Base-by-base conservation (phyloP, 2,329 filamentous ascomycete species). In the Pyricularia sp. region DNA sequence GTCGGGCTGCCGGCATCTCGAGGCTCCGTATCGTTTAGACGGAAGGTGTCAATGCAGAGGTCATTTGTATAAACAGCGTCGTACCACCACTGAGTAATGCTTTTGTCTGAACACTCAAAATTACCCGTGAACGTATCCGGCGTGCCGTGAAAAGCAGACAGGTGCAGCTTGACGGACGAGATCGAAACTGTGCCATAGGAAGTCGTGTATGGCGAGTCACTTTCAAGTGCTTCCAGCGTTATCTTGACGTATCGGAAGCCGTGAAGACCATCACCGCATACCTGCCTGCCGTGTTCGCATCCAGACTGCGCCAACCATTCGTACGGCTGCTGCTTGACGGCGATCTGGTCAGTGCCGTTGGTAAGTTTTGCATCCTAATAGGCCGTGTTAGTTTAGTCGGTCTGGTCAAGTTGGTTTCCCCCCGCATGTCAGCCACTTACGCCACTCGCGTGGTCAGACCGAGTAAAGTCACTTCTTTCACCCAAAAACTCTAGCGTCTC, bases 51-150 rank as follows among this genome's bases (percentile, higher is more conserved):
- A 2, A 75, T 81, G 62, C 76, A 75, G 66, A 81, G 73, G 66
- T 83, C 81, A 60, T 78, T 80, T 1, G 81, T 83, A 67, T 84
- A 83, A 0, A 80, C 78, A 4, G 76, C 79, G 67, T 82, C 80
- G 67, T 77, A 83, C 80, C 80, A 84, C 76, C 77, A 82, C 67
- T 80, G 78, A 22, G 79, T 82, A 8, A 83, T 69, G 19, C 78
- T 68, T 4, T 73, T 67, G 66, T 83, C 80, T 0, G 81, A 82
- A 64, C 80, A 82, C 68, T 82, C 78, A 64, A 83, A 83, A 74
- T 76, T 80, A 3, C 81, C 81, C 1, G 75, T 76, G 65, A 80
- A 83, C 1, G 78, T 80, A 53, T 80, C 77, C 0, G 79, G 73
- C 0, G 78, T 81, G 28, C 81, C 81, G 1, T 77, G 73, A 67